Base-by-base conservation (phyloP, 768 basidiomycete genomes). In the Crepidotus variabilis region DNA sequence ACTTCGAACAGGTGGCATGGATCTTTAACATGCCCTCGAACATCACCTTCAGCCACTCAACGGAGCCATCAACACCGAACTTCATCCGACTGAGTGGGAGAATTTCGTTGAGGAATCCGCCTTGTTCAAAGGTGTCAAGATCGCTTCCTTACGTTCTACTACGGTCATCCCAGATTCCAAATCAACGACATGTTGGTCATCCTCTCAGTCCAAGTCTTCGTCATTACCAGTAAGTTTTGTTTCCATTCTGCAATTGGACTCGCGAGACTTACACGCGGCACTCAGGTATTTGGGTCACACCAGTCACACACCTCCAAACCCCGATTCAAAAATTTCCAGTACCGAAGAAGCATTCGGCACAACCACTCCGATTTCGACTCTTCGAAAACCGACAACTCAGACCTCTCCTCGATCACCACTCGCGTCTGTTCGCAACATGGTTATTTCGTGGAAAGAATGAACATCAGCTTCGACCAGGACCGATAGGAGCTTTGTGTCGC, bases 361-460 rank as follows among this genome's bases (percentile, higher is more conserved):
- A 5, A 57, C 67, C 1, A 79, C 80, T 1, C 80, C 85, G 1
- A 78, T 77, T 0, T 76, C 86, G 0, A 72, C 82, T 11, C 71
- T 89, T 16, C 84, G 84, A 36, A 79, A 86, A 45, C 49, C 35
- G 35, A 16, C 39, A 4, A 84, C 85, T 2, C 82, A 87, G 54
- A 76, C 76, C 0, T 84, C 86, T 3, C 87, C 89, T 3, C 80
- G 87, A 8, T 88, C 86, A 2, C 88, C 90, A 1, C 73, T 90
- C 23, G 77, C 84, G 0, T 88, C 86, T 5, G 86, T 93, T 21
- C 81, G 88, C 28, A 92, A 92, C 60, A 83, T 92, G 34, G 86
- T 93, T 6, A 81, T 84, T 0, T 76, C 86, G 7, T 93, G 90
- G 89, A 92, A 90, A 66, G 87, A 90, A 58, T 81, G 87, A 18